Evolutionary conservation across 441 rosid species (phyloP), one percentile per base, ranked within the genome.

Genomic region (Daphne laureola): DNA sequence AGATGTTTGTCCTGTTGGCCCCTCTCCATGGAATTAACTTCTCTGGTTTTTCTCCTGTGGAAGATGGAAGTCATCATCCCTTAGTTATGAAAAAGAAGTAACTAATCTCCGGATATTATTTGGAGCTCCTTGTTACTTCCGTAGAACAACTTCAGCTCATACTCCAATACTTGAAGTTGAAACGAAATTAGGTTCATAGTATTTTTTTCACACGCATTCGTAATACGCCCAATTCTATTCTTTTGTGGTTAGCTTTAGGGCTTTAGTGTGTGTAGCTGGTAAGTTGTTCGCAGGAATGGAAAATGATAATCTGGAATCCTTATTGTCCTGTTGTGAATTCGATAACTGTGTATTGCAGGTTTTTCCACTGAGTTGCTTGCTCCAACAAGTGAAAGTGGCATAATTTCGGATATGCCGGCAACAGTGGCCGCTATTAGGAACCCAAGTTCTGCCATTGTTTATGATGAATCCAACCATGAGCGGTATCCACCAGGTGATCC

Each of bases 401-500:
- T 59, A 7, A 46, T 64, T 26, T 46, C 65, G 2, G 69, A 60
- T 36, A 46, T 72, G 55, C 80, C 76, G 9, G 59, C 78, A 3
- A 77, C 81, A 16, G 65, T 70, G 51, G 74, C 70, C 13, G 78
- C 81, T 60, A 54, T 73, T 26, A 73, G 70, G 65, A 77, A 67
- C 43, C 81, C 81, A 25, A 73, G 62, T 43, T 63, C 78, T 43
- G 73, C 73, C 53, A 70, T 77, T 45, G 70, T 73, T 18, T 77
- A 77, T 14, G 81, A 77, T 57, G 78, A 77, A 46, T 55, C 65
- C 69, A 76, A 73, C 59, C 81, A 76, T 3, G 74, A 77, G 50
- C 76, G 76, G 14, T 77, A 41, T 51, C 76, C 78, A 25, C 81
- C 81, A 14, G 81, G 81, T 54, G 81, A 77, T 21, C 81, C 81